These are phyloP conservation scores for Physcomitrium patens DNA, from an alignment of 225 moss, liverwort and hornwort genomes.

Conservation along the genomic window DNA sequence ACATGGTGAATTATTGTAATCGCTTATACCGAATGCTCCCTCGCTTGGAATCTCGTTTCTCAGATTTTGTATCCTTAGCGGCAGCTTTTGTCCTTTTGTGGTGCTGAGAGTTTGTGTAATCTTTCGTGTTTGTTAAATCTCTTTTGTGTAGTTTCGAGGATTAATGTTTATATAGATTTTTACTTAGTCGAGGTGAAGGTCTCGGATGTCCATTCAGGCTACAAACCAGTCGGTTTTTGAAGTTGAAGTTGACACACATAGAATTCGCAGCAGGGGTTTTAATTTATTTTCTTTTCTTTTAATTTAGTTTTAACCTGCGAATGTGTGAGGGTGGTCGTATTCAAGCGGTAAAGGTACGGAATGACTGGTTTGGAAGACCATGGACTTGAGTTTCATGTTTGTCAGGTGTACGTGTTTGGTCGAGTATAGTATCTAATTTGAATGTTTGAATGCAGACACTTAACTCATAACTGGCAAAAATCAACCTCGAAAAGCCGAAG, in stretches of 20 bases:
- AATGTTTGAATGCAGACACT: conserved; percentile 26
- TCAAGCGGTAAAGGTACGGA: not conserved
- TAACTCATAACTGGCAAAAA: not conserved
- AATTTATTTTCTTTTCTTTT: not conserved
- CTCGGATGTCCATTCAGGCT: not conserved
- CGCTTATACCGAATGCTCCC: not conserved
- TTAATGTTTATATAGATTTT: conserved; percentile 9
- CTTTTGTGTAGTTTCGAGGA: not conserved
- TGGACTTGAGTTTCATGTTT: not conserved
- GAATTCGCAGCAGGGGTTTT: conserved; percentile 2
- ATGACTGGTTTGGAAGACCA: conserved; percentile 5
- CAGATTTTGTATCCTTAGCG: not conserved
- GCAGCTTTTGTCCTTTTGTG: not conserved
- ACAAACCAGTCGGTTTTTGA: not conserved
- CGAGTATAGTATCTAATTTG: conserved; percentile 13
- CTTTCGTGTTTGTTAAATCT: not conserved
- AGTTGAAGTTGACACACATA: not conserved
- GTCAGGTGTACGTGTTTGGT: conserved; percentile 1
- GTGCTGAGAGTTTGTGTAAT: conserved; percentile 12
- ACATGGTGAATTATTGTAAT: conserved; percentile 10
- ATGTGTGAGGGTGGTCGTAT: conserved; percentile 1
- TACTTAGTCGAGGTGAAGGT: not conserved
- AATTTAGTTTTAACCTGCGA: not conserved
- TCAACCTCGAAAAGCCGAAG: not conserved
- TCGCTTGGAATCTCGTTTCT: not conserved